Percentiles rank a stretch among this genome's conserved stretches.
Conservation (phyloP, 371 early-diverging fungal genomes). For the Dichotomocladium elegans region DNA sequence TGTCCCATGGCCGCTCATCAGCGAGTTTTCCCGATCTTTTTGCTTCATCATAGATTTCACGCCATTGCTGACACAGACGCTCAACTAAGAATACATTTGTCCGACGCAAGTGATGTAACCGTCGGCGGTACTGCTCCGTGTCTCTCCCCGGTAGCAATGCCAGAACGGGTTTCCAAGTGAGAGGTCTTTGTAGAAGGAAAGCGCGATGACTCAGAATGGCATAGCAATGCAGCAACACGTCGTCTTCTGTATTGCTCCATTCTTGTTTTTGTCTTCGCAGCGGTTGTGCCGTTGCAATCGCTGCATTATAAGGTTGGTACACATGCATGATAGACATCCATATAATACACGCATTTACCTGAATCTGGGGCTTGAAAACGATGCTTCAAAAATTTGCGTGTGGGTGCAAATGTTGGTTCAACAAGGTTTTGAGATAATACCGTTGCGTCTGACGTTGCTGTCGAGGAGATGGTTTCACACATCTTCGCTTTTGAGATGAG, state of each 20-base stretch:
- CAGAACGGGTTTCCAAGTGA: slow-evolving; percentile 13
- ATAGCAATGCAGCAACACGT: slow-evolving; percentile 9
- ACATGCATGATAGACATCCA: too few relatives aligned
- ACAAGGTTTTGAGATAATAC: background rate
- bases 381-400: slow-evolving; percentile 4
- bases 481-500: too few relatives aligned
- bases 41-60: slow-evolving; percentile 5
- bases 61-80: slow-evolving; percentile 10
- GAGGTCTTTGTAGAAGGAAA: background rate
- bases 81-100: background rate
- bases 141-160: slow-evolving; percentile 4
- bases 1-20: slow-evolving; percentile 18
- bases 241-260: slow-evolving; percentile 5
- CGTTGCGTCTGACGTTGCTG: background rate
- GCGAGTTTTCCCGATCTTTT: slow-evolving; percentile 1
- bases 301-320: background rate
- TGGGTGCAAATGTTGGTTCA: slow-evolving; percentile 10
- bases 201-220: slow-evolving; percentile 14
- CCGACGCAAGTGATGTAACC: background rate
- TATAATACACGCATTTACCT: too few relatives aligned
- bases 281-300: too few relatives aligned
- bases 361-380: background rate
- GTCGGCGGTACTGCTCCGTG: slow-evolving; percentile 2
- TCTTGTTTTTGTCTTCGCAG: background rate
- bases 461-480: too few relatives aligned